Evolutionary conservation across 495 filamentous ascomycete species (phyloP).

Genomic region (Bryoglossum gracile): DNA sequence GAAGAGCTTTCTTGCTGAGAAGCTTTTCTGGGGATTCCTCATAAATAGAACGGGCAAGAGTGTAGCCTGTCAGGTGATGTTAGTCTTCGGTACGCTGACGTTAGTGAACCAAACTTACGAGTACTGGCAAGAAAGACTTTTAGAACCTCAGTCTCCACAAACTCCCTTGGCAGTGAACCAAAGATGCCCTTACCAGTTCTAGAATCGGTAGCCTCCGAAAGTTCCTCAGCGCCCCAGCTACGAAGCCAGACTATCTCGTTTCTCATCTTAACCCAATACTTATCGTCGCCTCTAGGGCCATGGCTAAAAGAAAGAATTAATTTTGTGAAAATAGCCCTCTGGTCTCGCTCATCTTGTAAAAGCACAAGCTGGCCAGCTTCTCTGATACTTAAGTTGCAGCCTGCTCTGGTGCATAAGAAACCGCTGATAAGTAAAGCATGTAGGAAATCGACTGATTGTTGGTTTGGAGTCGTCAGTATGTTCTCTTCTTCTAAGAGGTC

Average conservation of each 20-base stretch:
- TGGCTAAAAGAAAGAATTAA: slow-evolving; percentile 46
- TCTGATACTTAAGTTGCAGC: slow-evolving; percentile 51
- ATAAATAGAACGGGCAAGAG: slow-evolving; percentile 64
- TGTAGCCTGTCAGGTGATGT: slow-evolving; percentile 45
- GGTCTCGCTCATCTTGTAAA: slow-evolving; percentile 53
- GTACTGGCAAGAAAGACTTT: slow-evolving; percentile 62
- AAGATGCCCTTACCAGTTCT: slow-evolving; percentile 55
- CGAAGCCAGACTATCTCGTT: slow-evolving; percentile 73
- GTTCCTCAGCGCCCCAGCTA: slow-evolving; percentile 59
- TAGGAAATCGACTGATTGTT: slow-evolving; percentile 54
- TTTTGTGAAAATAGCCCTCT: slow-evolving; percentile 54
- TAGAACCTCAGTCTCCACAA: slow-evolving; percentile 67
- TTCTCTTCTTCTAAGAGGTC: slow-evolving; percentile 56
- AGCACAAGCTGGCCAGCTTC: slow-evolving; percentile 52
- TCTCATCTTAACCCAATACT: slow-evolving; percentile 59
- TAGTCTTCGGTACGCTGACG: background rate
- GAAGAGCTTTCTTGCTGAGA: slow-evolving; percentile 45
- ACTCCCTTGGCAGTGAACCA: slow-evolving; percentile 53
- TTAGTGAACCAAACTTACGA: slow-evolving; percentile 40
- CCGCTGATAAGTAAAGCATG: slow-evolving; percentile 64
- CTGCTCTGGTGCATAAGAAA: slow-evolving; percentile 53
- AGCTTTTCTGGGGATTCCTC: slow-evolving; percentile 45
- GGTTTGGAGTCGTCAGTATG: slow-evolving; percentile 55
- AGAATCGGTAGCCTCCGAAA: slow-evolving; percentile 22
- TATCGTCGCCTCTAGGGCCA: slow-evolving; percentile 47